Conservation (phyloP, 257 asterid species). For the Scutellaria minor region DNA sequence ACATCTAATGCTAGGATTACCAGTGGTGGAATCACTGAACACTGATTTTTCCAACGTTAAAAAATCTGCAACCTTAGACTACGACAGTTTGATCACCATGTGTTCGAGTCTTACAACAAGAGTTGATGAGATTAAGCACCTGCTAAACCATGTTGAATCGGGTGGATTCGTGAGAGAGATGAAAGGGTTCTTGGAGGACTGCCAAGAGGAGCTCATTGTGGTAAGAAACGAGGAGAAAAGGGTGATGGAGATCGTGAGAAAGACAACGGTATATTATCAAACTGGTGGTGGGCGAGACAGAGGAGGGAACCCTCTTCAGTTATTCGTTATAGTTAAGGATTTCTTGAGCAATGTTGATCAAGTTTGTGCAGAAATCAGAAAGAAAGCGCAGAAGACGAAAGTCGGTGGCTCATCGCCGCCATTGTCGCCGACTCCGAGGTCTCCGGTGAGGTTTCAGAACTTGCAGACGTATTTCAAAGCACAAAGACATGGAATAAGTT, state of each 20-base stretch:
- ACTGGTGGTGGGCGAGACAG: constrained; percentile 54
- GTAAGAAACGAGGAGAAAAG: constrained; percentile 74
- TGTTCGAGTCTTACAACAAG: constrained; percentile 46
- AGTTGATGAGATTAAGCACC: constrained; percentile 49
- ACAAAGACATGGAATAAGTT: constrained; percentile 40
- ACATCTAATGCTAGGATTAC: constrained; percentile 60
- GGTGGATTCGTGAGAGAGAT: constrained; percentile 58
- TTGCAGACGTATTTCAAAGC: constrained; percentile 54
- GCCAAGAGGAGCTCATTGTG: constrained; percentile 68
- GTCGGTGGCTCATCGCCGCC: constrained; percentile 57
- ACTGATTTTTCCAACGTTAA: constrained; percentile 58
- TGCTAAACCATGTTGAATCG: constrained; percentile 43
- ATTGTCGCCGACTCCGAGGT: constrained; percentile 53
- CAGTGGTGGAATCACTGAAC: constrained; percentile 46
- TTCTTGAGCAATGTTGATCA: constrained; percentile 70
- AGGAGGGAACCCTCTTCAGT: constrained; percentile 53
- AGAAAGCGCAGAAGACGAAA: constrained; percentile 48
- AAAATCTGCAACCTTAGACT: constrained; percentile 66
- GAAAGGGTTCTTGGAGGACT: constrained; percentile 74
- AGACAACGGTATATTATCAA: constrained; percentile 73
- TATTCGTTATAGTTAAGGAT: constrained; percentile 69
- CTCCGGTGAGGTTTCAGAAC: constrained; percentile 64
- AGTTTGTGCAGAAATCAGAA: constrained; percentile 58
- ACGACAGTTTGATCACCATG: constrained; percentile 49
- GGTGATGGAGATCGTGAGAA: constrained; percentile 65